Evolutionary conservation across 352 stramenopile genomes (phyloP), one percentile per base, ranked within the genome.

Genomic region (Poterioochromonas sp.): DNA sequence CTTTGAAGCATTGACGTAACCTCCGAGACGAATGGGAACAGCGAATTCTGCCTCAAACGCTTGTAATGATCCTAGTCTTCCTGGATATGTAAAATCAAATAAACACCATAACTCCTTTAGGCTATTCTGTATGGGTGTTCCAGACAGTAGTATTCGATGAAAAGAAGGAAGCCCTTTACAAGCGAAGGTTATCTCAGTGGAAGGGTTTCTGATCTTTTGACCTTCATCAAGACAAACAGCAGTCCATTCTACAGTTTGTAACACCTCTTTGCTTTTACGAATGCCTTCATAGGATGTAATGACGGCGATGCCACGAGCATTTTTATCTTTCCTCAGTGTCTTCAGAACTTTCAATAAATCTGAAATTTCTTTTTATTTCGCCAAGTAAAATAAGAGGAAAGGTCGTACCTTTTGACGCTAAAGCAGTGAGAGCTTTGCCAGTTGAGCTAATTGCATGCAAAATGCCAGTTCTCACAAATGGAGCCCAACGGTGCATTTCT

Each of bases 1-100:
- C 58, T 73, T 69, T 54, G 76, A 85, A n/a, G 91, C 92, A 80
- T 94, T 97, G 3, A 88, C 85, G 81, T 96, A 97, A 8, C 91
- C 90, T 34, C 95, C 95, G 64, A 89, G 86, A 74, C 92, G 90
- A 81, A 99, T 99, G 2, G 96, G 95, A 58, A 93, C 82, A 40
- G 95, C 93, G 84, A 99, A 99, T 81, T 98, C 92, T 58, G 92
- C 87, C 69, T 98, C 92, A 84, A 99, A 99, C 3, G 92, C 93
- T 39, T 93, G 92, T 34, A 98, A 83, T n/a, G 92, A 98, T 22
- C 95, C 95, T 29, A 99, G 84, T 77, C 94, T 88, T 39, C 96
- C 96, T 35, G 95, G 96, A 83, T 97, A 98, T 1, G 98, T 91
- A 85, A 99, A 99, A 82, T 99, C 95, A 83, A 99, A 98, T 0